Evolutionary conservation across 176 grass and related monocot genomes (phyloP).

Genomic region (Raddia distichophylla): DNA sequence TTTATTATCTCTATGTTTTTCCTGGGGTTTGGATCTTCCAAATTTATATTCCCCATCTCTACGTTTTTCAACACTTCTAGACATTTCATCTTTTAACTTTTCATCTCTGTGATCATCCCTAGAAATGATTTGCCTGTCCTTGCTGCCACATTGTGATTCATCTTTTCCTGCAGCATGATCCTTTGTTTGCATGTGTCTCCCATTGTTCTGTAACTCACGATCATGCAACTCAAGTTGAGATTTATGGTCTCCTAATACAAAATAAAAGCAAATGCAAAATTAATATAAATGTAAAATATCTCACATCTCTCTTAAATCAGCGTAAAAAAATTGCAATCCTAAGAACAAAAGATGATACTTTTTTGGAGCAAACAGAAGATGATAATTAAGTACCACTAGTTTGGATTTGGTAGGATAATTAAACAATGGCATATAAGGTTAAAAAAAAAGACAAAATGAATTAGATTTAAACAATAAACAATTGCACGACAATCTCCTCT

Average conservation of each 20-base stretch:
- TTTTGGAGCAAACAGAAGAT: not conserved
- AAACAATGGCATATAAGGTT: not conserved
- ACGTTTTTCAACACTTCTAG: slow-evolving; percentile 9
- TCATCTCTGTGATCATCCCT: slow-evolving; percentile 32
- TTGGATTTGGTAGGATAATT: not conserved
- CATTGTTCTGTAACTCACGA: slow-evolving; percentile 38
- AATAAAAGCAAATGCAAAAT: not conserved
- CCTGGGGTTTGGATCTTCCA: slow-evolving; percentile 9
- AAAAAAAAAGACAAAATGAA: not conserved
- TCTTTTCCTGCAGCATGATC: slow-evolving; percentile 40
- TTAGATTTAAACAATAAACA: not conserved
- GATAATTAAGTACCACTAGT: not conserved
- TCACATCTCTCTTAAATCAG: not conserved
- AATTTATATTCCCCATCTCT: slow-evolving; percentile 28
- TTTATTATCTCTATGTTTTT: slow-evolving; percentile 36
- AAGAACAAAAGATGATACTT: not conserved
- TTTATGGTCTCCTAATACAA: slow-evolving; percentile 30
- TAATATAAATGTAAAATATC: not conserved
- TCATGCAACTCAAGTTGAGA: slow-evolving; percentile 36
- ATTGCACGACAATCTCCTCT: not conserved
- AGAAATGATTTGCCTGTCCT: slow-evolving; percentile 26
- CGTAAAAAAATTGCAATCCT: not conserved
- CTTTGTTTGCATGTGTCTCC: slow-evolving; percentile 29
- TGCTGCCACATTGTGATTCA: slow-evolving; percentile 21
- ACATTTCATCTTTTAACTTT: slow-evolving; percentile 26